These are phyloP conservation scores for Clavulina sp. DNA, from an alignment of 768 basidiomycete genomes.

Conservation along the genomic window DNA sequence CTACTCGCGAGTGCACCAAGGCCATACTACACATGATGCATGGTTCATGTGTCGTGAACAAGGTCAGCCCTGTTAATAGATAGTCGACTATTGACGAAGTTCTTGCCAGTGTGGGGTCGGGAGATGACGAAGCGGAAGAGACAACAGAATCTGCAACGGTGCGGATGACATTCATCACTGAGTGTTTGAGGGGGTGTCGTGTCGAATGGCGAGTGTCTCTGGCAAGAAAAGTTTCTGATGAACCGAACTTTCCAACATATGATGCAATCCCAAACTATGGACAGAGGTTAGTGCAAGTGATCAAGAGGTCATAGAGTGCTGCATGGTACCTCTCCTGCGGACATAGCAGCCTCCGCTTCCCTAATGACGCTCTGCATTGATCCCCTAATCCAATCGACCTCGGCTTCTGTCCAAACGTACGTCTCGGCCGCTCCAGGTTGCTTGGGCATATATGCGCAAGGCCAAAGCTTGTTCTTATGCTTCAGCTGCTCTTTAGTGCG, in stretches of 20 bases:
- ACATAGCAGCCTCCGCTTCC: conserved; percentile 31
- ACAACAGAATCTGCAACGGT: conserved; percentile 37
- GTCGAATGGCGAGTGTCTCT: conserved; percentile 55
- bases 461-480: conserved; percentile 69
- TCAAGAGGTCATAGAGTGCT: background rate
- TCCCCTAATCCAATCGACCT: conserved; percentile 56
- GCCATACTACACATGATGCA: conserved; percentile 99
- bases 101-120: too few species aligned
- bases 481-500: conserved; percentile 45
- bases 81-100: conserved; percentile 25
- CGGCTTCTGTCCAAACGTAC: conserved; percentile 47
- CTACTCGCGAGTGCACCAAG: conserved; percentile 82
- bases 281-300: conserved; percentile 3
- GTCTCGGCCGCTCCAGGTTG: conserved; percentile 35
- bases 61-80: conserved; percentile 62
- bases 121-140: background rate
- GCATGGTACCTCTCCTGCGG: conserved; percentile 38
- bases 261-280: conserved; percentile 58
- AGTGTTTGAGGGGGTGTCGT: conserved; percentile 69
- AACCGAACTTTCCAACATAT: conserved; percentile 40
- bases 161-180: conserved; percentile 59
- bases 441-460: conserved; percentile 54
- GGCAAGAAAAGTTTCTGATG: conserved; percentile 25
- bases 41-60: conserved; percentile 92
- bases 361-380: conserved; percentile 39